Base-by-base conservation (phyloP, 108 stramenopile species). In the Poteriospumella lacustris region DNA sequence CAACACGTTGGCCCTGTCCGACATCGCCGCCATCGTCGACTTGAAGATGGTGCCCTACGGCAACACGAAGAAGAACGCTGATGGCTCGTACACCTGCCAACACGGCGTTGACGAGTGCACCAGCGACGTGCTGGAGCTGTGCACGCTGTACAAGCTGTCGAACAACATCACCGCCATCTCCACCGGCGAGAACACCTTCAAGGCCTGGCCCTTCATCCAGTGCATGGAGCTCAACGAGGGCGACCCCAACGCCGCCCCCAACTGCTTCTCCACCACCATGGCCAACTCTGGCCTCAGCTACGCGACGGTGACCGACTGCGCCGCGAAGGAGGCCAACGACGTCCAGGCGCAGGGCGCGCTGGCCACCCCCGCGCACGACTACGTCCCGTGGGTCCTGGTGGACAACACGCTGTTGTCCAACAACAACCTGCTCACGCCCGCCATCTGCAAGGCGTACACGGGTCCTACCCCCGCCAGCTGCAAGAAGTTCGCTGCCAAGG, bases 381-480 rank as follows among this genome's bases (percentile, higher is more conserved):
- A 68, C 36, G 64, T 68, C 36, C 64, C 64, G 19, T 68, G 64
- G 64, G 64, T 68, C 28, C 36, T 68, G 38, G 64, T 68, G 15
- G 64, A 68, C 15, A 40, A 40, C 24, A 36, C 15, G 15, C 19
- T 68, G 64, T 40, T 68, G 39, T 68, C 64, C 15, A 36, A 68
- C 19, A 36, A 12, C 19, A 19, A 36, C 28, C 19, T 39, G 38
- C 36, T 68, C 15, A 12, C 15, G 19, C 19, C 64, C 40, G 19
- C 19, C 19, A 68, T 68, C 24, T 68, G 64, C 36, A 68, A 68
- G 36, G 34, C 64, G 38, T 68, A 68, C 24, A 68, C 64, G 15
- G 64, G 64, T 19, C 64, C 64, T 19, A 68, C 64, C 36, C 64
- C 64, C 12, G 36, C 64, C 64, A 68, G 64, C 64, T 68, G 64